A percentile compares a stretch with the other conserved stretches of the same genome.
Evolutionary conservation across 2,329 filamentous ascomycete species (phyloP).

Genomic region (Pseudocercospora macadamiae): DNA sequence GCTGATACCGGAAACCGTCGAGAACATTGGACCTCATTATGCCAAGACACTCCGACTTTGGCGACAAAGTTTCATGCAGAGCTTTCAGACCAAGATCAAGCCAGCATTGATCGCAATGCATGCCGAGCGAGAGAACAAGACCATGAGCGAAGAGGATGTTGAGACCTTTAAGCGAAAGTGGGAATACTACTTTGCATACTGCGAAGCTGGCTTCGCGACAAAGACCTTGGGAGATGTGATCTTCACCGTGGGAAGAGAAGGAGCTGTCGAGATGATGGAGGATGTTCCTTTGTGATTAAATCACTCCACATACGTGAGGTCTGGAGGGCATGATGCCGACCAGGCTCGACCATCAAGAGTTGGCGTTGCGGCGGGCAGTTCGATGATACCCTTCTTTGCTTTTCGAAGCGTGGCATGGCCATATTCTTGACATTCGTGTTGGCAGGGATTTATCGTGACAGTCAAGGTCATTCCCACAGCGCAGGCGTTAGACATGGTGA

Average conservation of each 20-base stretch:
- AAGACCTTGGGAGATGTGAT: constrained; percentile 75
- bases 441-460: not conserved
- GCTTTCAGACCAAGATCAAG: constrained; percentile 64
- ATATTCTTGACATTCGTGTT: not conserved
- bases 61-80: constrained; percentile 66
- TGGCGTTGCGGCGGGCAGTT: not conserved
- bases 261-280: constrained; percentile 69
- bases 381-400: constrained; percentile 6
- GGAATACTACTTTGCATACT: constrained; percentile 79
- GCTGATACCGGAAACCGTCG: constrained; percentile 67
- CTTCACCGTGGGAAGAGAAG: constrained; percentile 69
- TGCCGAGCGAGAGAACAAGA: constrained; percentile 28
- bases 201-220: constrained; percentile 71
- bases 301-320: not conserved
- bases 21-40: constrained; percentile 77
- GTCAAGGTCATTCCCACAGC: not conserved
- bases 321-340: not conserved
- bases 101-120: constrained; percentile 64
- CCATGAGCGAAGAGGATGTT: constrained; percentile 64
- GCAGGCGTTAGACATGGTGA: not conserved
- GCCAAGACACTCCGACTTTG: constrained; percentile 69
- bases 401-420: constrained; percentile 1
- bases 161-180: constrained; percentile 72
- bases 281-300: constrained; percentile 62
- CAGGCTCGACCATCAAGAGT: not conserved